A percentile compares a stretch with the other conserved stretches of the same genome.
Evolutionary conservation across 2,329 filamentous ascomycete species (phyloP).

Genomic region (Penicillium sp.): DNA sequence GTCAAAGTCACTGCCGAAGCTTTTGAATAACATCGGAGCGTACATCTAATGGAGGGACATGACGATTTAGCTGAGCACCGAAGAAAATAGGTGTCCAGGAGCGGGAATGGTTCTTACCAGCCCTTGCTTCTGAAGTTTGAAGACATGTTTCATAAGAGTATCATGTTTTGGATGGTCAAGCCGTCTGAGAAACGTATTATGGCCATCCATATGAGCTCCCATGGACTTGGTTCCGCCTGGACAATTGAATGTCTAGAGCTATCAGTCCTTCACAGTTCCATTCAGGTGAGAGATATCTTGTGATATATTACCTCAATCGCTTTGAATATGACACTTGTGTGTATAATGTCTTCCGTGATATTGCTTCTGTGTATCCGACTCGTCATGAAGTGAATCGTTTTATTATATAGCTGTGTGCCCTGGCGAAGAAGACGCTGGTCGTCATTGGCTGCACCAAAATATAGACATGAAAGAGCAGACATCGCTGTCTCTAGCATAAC

Average conservation of each 20-base stretch:
- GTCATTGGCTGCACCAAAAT: not conserved
- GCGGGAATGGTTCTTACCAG: not conserved
- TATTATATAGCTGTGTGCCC: conserved; percentile 2
- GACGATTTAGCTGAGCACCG: not conserved
- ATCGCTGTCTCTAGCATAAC: not conserved
- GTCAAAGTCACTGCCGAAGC: not conserved
- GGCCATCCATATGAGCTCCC: conserved; percentile 3
- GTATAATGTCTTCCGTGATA: not conserved
- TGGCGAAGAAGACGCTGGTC: not conserved
- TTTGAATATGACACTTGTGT: conserved; percentile 6
- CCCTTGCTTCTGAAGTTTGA: conserved; percentile 6
- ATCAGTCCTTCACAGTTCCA: not conserved
- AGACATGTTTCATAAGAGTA: not conserved
- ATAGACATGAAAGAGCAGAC: not conserved
- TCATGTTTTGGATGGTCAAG: not conserved
- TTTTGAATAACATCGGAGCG: conserved; percentile 3
- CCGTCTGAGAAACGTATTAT: not conserved
- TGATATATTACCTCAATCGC: conserved; percentile 1
- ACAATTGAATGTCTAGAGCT: not conserved
- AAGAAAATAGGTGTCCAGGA: not conserved
- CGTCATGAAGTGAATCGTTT: not conserved
- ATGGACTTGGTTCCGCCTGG: not conserved
- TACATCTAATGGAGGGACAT: not conserved
- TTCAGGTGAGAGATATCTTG: not conserved
- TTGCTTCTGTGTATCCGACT: not conserved